Percentiles rank a stretch among this genome's conserved stretches.
Evolutionary conservation across 768 basidiomycete species (phyloP).

Genomic region (Porpolomopsis calyptriformis): DNA sequence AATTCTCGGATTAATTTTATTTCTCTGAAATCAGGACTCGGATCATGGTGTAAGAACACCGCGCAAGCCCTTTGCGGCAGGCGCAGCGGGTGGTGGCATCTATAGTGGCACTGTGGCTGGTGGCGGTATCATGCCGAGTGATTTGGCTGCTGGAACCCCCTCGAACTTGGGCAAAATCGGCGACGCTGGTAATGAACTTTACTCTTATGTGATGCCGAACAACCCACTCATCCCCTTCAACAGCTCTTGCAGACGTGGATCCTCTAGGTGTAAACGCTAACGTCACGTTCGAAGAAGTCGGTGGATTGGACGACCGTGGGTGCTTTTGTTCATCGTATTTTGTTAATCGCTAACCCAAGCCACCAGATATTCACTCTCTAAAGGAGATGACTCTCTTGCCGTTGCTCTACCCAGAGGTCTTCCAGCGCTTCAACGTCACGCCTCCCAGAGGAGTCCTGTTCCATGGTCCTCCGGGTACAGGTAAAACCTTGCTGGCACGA

Average conservation of each 20-base stretch:
- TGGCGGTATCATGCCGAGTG: constrained; percentile 50
- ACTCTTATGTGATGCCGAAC: constrained; percentile 10
- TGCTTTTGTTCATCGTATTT: constrained; percentile 10
- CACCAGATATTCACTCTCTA: constrained; percentile 83
- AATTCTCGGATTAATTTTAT: too few species aligned
- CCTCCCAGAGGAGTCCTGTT: constrained; percentile 95
- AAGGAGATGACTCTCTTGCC: constrained; percentile 99
- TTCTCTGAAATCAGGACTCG: constrained; percentile 45
- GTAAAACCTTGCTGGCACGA: constrained; percentile 88
- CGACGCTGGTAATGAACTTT: constrained; percentile 46
- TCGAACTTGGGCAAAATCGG: constrained; percentile 81
- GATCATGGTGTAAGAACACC: constrained; percentile 59
- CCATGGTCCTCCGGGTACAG: constrained; percentile 98
- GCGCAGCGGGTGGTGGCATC: constrained; percentile 39
- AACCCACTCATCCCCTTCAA: constrained; percentile 12
- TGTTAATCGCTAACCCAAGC: constrained; percentile 3
- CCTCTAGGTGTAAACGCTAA: constrained; percentile 89
- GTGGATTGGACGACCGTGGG: constrained; percentile 89
- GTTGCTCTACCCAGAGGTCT: constrained; percentile 91
- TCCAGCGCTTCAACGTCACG: constrained; percentile 86
- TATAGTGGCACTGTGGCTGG: constrained; percentile 36
- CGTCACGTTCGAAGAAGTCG: constrained; percentile 94
- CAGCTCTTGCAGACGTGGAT: constrained; percentile 89
- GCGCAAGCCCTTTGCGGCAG: constrained; percentile 48
- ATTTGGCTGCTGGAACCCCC: constrained; percentile 67